Evolutionary conservation across 441 rosid genomes (phyloP).

Genomic region (Cnidoscolus chayamansa): DNA sequence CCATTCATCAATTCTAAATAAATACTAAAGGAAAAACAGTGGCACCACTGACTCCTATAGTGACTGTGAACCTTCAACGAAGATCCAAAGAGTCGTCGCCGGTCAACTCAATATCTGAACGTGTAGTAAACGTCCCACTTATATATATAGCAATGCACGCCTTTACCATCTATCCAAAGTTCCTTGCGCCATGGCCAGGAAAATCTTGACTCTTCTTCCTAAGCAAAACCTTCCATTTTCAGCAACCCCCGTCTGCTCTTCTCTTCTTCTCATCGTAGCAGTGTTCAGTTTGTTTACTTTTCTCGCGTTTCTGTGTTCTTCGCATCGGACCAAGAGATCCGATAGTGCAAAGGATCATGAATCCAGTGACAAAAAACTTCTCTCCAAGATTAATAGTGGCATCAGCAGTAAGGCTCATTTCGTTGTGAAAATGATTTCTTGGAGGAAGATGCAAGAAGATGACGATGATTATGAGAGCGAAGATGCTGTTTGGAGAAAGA

Average conservation of each 20-base stretch:
- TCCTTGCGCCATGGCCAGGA: constrained; percentile 24
- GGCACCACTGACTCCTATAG: too few relatives aligned
- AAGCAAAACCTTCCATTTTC: constrained; percentile 16
- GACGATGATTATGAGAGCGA: constrained; percentile 19
- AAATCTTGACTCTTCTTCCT: not conserved
- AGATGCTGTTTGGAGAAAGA: constrained; percentile 52
- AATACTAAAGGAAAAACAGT: not conserved
- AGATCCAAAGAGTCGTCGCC: not conserved
- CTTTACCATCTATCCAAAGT: not conserved
- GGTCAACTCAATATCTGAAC: constrained; percentile 5
- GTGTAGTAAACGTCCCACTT: not conserved
- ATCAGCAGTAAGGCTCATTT: constrained; percentile 39
- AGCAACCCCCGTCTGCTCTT: not conserved
- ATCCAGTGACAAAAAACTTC: constrained; percentile 27
- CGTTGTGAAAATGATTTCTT: constrained; percentile 48
- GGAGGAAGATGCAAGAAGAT: constrained; percentile 33
- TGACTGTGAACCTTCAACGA: not conserved
- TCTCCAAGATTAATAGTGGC: constrained; percentile 36
- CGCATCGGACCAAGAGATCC: constrained; percentile 17
- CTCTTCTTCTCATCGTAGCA: constrained; percentile 6
- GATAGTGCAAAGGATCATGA: not conserved
- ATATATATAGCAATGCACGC: not conserved
- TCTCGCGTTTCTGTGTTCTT: constrained; percentile 21
- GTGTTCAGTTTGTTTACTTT: constrained; percentile 25
- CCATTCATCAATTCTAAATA: not conserved